These are phyloP conservation scores for Chlamydomonas urium DNA, from an alignment of 139 green algal genomes.

Conservation along the genomic window DNA sequence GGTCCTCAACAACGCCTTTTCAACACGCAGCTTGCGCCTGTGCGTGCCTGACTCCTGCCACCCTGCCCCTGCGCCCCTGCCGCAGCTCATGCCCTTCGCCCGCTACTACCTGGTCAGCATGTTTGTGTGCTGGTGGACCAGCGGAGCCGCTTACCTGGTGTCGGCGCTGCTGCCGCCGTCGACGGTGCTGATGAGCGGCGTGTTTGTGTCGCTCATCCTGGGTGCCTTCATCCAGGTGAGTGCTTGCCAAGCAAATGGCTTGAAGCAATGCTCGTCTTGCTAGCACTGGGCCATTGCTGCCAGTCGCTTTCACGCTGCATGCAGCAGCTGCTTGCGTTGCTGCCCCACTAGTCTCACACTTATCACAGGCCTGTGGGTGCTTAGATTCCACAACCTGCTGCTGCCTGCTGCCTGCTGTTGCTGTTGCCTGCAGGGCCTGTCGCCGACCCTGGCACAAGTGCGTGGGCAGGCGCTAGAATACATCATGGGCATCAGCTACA, in stretches of 20 bases:
- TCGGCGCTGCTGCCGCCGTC: slow-evolving; percentile 24
- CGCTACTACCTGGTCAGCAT: slow-evolving; percentile 27
- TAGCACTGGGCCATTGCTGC: slow-evolving; percentile 1
- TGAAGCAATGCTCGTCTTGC: background rate
- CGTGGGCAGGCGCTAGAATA: slow-evolving; percentile 30
- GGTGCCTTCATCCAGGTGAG: slow-evolving; percentile 37
- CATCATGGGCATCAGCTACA: slow-evolving; percentile 38
- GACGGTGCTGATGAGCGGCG: slow-evolving; percentile 35
- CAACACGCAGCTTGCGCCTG: too few species aligned
- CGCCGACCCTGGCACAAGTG: slow-evolving; percentile 12
- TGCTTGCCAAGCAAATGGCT: too few species aligned
- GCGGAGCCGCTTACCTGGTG: slow-evolving; percentile 38
- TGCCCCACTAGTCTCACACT: too few species aligned
- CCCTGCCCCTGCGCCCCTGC: too few species aligned
- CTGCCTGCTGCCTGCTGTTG: too few species aligned
- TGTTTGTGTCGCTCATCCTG: slow-evolving; percentile 42
- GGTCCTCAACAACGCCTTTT: too few species aligned
- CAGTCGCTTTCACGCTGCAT: background rate
- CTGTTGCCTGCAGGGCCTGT: slow-evolving; percentile 22
- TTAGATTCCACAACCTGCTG: too few species aligned
- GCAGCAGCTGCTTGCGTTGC: background rate
- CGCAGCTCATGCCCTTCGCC: slow-evolving; percentile 22
- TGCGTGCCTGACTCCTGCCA: too few species aligned
- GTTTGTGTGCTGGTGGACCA: slow-evolving; percentile 39
- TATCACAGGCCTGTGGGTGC: too few species aligned